Conservation (phyloP, 108 stramenopile species). For the Fistulifera solaris region DNA sequence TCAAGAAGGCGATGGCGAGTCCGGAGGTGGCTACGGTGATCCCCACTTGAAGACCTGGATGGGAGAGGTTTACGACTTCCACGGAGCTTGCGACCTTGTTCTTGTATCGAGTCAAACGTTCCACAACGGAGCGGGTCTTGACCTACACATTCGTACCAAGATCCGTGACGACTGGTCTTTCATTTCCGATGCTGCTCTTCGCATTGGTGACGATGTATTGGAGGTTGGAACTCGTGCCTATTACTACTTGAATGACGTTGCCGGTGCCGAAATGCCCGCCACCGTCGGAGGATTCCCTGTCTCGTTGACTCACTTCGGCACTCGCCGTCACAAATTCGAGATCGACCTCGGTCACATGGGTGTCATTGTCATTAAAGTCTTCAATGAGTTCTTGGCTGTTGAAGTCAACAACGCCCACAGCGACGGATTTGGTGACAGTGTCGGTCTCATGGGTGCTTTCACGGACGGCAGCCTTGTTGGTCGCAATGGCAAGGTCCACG, state of each 20-base stretch:
- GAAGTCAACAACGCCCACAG: constrained; percentile 1
- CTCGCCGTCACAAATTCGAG: constrained; percentile 2
- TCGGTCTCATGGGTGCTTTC: constrained; percentile 9
- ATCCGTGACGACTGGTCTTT: constrained; percentile 6
- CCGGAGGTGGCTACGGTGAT: constrained; percentile 11
- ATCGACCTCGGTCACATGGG: constrained; percentile 13
- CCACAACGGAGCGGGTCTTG: constrained; percentile 7
- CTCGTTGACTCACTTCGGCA: neutral
- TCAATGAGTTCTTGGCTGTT: constrained; percentile 4
- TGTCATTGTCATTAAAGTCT: constrained; percentile 4
- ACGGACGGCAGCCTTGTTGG: constrained; percentile 1
- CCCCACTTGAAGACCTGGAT: constrained; percentile 14
- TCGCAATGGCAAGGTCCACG: constrained; percentile 10
- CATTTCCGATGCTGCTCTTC: constrained; percentile 3
- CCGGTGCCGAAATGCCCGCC: neutral
- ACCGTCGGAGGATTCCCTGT: constrained; percentile 5
- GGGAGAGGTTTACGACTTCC: constrained; percentile 4
- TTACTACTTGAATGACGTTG: neutral
- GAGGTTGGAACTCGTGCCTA: constrained; percentile 5
- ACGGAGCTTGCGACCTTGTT: constrained; percentile 15
- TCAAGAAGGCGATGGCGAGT: neutral
- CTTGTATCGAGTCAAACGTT: constrained; percentile 4
- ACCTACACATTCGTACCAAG: constrained; percentile 13
- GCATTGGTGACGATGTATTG: constrained; percentile 9
- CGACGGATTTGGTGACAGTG: constrained; percentile 9